Percentiles rank a stretch among this genome's conserved stretches.
Evolutionary conservation across 495 filamentous ascomycete genomes (phyloP).

Genomic region (Bathelium albidoporum): DNA sequence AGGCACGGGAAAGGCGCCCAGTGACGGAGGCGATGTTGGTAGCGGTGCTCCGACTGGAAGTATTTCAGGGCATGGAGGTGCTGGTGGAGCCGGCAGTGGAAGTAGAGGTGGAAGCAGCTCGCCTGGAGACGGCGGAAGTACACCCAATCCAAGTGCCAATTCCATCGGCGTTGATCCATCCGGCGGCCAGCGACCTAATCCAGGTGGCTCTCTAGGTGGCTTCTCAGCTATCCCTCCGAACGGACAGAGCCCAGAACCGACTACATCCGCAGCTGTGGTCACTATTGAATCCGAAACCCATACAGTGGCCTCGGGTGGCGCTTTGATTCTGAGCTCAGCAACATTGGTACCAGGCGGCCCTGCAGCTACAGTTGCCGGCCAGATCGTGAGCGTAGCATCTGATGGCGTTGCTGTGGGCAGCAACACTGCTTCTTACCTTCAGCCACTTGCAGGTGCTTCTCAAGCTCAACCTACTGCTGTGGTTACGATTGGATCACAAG

Average conservation of each 20-base stretch:
- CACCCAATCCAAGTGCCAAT: neutral
- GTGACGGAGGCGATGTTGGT: neutral
- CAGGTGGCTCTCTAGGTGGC: neutral
- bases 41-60: neutral
- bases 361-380: constrained; percentile 6
- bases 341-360: constrained; percentile 11
- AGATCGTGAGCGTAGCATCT: constrained; percentile 6
- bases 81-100: neutral
- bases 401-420: constrained; percentile 7
- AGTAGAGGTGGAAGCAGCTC: neutral
- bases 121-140: neutral
- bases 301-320: neutral
- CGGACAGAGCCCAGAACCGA: neutral
- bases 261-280: neutral
- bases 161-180: neutral
- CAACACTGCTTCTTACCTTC: constrained; percentile 1
- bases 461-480: constrained; percentile 2
- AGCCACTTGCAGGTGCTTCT: neutral
- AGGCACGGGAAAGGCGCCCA: neutral
- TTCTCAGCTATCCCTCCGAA: neutral
- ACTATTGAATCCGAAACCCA: neutral
- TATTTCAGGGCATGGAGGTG: neutral
- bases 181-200: neutral
- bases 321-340: neutral
- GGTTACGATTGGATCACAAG: neutral